Base-by-base conservation (phyloP, 1,284 basidiomycete species). In the Phlebopus sp. region DNA sequence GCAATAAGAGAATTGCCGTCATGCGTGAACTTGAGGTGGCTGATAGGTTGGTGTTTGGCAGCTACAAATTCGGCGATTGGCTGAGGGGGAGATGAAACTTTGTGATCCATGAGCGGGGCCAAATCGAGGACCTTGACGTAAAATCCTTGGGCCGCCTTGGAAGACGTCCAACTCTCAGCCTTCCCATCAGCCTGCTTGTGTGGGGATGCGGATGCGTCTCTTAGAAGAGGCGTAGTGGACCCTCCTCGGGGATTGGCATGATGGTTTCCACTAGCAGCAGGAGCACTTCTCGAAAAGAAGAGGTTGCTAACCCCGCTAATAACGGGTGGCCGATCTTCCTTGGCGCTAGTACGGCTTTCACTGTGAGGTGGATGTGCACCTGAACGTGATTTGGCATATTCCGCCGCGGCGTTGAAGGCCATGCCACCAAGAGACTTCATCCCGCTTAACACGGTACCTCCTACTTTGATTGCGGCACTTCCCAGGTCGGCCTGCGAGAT, bases 271-370 rank as follows among this genome's bases (percentile, higher is more conserved):
- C 61, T 67, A 25, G 66, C 69, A 25, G 77, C 76, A 13, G 84
- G 85, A 1, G 83, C 82, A 55, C 83, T 84, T 58, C 78, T 71
- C 32, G 84, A 86, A 60, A 83, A 80, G 59, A 81, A 77, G 32
- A 55, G 44, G 36, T 62, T 54, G 45, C 59, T 47, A 13, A 60
- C 56, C 19, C 60, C 59, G 18, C 54, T 49, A 42, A 56, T 56
- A 29, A 55, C 45, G 41, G 55, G 4, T 15, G 46, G 46, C 29
- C 46, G 56, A 10, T 49, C 53, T 25, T 44, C 51, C 44, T 54
- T 39, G 48, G 54, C 35, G 19, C 41, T 49, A 51, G 55, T 48
- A 40, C 37, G 50, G 14, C 36, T 21, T n/a, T 27, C 21, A 2
- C 51, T 11, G 19, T 37, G 36, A 27, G 17, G 41, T 9, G 52